Base-by-base conservation (phyloP, 208 protist species). In the Phytomonas serpens region DNA sequence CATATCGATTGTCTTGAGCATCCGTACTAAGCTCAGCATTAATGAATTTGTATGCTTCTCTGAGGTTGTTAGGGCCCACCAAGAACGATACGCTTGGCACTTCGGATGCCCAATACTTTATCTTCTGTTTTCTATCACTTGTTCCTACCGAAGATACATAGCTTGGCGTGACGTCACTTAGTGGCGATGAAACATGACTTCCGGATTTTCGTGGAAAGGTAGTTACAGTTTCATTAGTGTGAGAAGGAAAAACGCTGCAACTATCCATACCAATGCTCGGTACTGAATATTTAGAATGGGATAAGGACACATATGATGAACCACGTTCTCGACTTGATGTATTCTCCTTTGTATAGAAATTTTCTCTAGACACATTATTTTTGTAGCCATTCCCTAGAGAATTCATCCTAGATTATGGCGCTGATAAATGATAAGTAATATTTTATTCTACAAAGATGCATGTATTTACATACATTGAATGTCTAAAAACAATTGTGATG, bases 401-500 rank as follows among this genome's bases (percentile, higher is more conserved):
- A 19, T 19, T 19, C 40, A 47, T 47, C 9, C 40, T 47, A 23
- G 40, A 11, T 23, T 47, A 11, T 47, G 7, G 14, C 16, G 40
- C 7, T 47, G 14, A 11, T 47, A 3, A 47, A 47, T 47, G 40
- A 47, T 10, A 14, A 23, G 9, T 11, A 19, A 19, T 47, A 47
- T 47, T 47, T 47, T 47, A 47, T 47, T 47, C 13, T 47, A 47
- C 40, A 47, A 47, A 47, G 34, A 23, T 47, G 9, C 40, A 10
- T 47, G 7, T 47, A 47, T 47, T 47, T 47, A 23, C 40, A 47
- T 3, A 47, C 40, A 47, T 47, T 47, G 9, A 47, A 47, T 2
- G 14, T 47, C 40, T 14, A 40, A 73, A 66, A 73, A 64, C 64
- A 75, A 75, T 69, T 37, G 40, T 23, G 47, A 73, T 61, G 1